phyloP scores from a whole-genome alignment of 2,329 filamentous ascomycete species.

The Aphanocladium album region DNA sequence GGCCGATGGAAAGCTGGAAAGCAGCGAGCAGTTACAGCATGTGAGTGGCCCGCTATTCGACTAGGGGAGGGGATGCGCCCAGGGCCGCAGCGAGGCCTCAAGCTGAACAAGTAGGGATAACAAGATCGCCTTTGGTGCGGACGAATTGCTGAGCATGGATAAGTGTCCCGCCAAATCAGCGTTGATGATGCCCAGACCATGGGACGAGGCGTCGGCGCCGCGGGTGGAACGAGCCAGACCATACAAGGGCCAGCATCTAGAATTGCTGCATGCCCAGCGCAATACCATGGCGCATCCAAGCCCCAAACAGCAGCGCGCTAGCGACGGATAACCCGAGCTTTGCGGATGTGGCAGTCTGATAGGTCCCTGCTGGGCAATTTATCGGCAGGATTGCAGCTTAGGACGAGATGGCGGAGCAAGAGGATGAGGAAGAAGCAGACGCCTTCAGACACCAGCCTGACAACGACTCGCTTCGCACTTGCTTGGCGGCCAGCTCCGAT shows the following conservation, averaged over 20 bases:
- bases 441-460: not conserved
- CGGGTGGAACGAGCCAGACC: constrained; percentile 1
- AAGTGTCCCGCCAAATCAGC: constrained; percentile 1
- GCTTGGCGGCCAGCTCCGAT: not conserved
- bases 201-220: not conserved
- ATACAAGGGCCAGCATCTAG: not conserved
- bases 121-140: not conserved
- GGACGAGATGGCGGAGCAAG: not conserved
- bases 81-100: not conserved
- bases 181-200: not conserved
- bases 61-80: not conserved
- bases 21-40: not conserved
- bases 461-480: too few relatives aligned
- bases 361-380: not conserved
- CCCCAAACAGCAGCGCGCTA: constrained; percentile 1
- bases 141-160: not conserved
- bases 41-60: not conserved
- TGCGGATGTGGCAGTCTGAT: not conserved
- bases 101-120: not conserved
- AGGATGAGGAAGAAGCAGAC: not conserved
- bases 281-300: not conserved
- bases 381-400: not conserved
- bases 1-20: not conserved
- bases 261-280: not conserved
- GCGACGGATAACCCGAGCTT: not conserved